Evolutionary conservation across 1,284 basidiomycete species (phyloP).

Genomic region (Phellinidium pouzarii): DNA sequence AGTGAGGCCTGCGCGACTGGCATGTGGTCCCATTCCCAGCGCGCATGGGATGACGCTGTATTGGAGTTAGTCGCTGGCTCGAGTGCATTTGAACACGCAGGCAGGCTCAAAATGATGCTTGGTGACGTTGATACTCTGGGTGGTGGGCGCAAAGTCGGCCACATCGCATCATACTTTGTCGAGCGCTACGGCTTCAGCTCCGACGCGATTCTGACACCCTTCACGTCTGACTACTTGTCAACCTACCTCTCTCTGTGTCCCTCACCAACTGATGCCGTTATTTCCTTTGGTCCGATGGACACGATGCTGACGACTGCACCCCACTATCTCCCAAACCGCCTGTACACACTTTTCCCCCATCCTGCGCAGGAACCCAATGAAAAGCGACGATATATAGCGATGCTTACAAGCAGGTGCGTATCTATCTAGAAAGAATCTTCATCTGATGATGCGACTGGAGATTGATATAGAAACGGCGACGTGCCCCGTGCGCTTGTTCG

Average conservation of each 20-base stretch:
- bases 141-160: conserved; percentile 57
- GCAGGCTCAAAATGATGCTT: conserved; percentile 62
- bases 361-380: conserved; percentile 69
- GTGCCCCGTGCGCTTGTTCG: conserved; percentile 77
- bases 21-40: conserved; percentile 59
- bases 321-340: conserved; percentile 61
- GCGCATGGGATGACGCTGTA: conserved; percentile 71
- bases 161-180: conserved; percentile 64
- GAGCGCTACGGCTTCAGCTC: conserved; percentile 75
- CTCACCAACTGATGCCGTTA: conserved; percentile 58
- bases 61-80: conserved; percentile 71
- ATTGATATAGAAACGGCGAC: conserved; percentile 58
- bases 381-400: conserved; percentile 63
- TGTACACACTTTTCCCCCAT: conserved; percentile 67
- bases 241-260: conserved; percentile 70
- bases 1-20: conserved; percentile 72
- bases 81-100: conserved; percentile 50
- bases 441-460: conserved; percentile 6
- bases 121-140: conserved; percentile 61
- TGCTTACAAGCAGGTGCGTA: conserved; percentile 59
- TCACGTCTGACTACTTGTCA: conserved; percentile 68
- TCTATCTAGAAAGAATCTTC: neutral
- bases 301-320: conserved; percentile 63
- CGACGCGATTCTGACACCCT: conserved; percentile 67
- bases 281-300: conserved; percentile 77